Base-by-base conservation (phyloP, 768 basidiomycete genomes). In the Tulasnella calospora region DNA sequence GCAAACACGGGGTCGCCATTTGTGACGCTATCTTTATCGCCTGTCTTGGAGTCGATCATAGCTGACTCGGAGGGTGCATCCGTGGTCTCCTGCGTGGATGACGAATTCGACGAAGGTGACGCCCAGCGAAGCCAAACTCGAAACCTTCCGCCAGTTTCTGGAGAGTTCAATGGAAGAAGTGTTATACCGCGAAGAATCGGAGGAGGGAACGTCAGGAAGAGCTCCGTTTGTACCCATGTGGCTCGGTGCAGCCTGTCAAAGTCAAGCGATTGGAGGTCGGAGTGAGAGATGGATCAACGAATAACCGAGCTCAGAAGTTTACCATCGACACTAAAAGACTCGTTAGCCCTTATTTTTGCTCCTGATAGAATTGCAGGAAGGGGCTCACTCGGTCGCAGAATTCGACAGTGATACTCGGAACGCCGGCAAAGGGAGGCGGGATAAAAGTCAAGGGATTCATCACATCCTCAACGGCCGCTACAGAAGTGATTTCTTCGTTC, bases 221-320 rank as follows among this genome's bases (percentile, higher is more conserved):
- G 87, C 81, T 98, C 96, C 0, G 96, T 98, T 80, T 94, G 92
- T n/a, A 91, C 88, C 96, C 96, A 98, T 15, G 90, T 91, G 41
- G 96, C 96, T 81, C 96, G 89, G 81, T 96, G 95, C 51, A 96
- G 88, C 96, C 96, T 96, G 76, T 70, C 35, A 47, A 67, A 71
- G 51, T 47, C 70, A 51, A 38, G 75, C n/a, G 8, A 51, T 67
- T 30, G 13, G n/a, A 67, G n/a, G 57, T 19, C 10, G 33, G 27
- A 9, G 33, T 67, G 61, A n/a, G 40, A 77, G 47, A 47, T 79
- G 75, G 73, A n/a, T 78, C 79, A 35, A 36, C 13, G 40, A 36
- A 41, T 27, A 55, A 19, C 41, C 7, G 73, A 67, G 61, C 23
- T 23, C 23, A 47, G 67, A 77, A 33, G 41, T 36, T 30, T 75